Evolutionary conservation across 1,284 basidiomycete genomes (phyloP).

Genomic region (Anthracocystis walkeri): DNA sequence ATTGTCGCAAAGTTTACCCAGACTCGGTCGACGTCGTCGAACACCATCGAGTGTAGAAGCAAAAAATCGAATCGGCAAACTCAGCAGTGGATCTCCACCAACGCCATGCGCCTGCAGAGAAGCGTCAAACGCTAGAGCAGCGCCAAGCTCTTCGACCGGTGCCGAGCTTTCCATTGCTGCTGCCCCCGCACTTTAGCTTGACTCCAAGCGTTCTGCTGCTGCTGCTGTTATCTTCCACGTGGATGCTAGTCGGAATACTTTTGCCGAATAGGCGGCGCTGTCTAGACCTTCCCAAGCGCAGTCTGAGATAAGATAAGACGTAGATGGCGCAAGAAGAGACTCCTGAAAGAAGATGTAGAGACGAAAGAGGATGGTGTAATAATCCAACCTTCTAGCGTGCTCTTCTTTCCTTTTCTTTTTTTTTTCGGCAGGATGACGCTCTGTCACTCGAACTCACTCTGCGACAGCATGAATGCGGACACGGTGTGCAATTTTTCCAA

Average conservation of each 20-base stretch:
- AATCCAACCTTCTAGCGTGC: conserved; percentile 7
- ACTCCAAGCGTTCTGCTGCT: background rate
- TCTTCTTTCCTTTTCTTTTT: background rate
- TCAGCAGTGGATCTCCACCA: conserved; percentile 27
- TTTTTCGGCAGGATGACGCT: background rate
- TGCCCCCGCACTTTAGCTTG: background rate
- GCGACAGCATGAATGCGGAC: conserved; percentile 2
- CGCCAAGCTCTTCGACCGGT: conserved; percentile 37
- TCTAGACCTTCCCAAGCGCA: too few relatives aligned
- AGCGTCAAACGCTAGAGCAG: conserved; percentile 21
- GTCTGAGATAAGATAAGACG: conserved; percentile 10
- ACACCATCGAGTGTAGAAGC: conserved; percentile 26
- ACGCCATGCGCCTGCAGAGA: conserved; percentile 26
- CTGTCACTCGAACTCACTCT: background rate
- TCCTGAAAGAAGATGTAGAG: background rate
- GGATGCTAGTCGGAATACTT: too few relatives aligned
- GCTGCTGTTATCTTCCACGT: too few relatives aligned
- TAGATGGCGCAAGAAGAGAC: conserved; percentile 1
- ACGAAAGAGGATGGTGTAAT: conserved; percentile 11
- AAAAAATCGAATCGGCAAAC: conserved; percentile 32
- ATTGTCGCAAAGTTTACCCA: conserved; percentile 38
- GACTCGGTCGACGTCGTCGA: conserved; percentile 5
- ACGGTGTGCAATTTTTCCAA: background rate
- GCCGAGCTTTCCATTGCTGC: conserved; percentile 26
- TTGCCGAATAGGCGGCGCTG: too few relatives aligned